Evolutionary conservation across 1,284 basidiomycete genomes (phyloP).

Genomic region (Erythrobasidium hasegawianum): DNA sequence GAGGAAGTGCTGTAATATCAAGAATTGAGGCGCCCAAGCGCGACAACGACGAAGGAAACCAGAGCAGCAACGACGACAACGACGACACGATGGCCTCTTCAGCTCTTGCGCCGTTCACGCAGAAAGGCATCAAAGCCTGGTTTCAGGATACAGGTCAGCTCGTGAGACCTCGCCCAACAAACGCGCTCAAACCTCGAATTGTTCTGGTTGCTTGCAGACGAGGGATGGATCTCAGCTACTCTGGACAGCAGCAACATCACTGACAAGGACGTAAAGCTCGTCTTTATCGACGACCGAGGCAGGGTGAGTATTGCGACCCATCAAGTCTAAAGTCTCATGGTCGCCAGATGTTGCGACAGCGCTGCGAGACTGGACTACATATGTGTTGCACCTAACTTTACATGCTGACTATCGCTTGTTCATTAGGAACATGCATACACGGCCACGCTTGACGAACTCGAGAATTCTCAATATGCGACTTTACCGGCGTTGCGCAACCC

Average conservation of each 20-base stretch:
- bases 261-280: slow-evolving; percentile 24
- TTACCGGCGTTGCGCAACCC: slow-evolving; percentile 95
- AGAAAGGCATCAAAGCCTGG: slow-evolving; percentile 28
- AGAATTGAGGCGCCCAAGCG: too few relatives aligned
- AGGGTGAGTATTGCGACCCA: slow-evolving; percentile 5
- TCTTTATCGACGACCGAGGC: slow-evolving; percentile 30
- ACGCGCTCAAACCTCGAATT: not conserved
- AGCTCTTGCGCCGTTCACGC: slow-evolving; percentile 20
- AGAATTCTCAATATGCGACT: slow-evolving; percentile 45
- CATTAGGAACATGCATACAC: slow-evolving; percentile 18
- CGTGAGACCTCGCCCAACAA: not conserved
- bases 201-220: slow-evolving; percentile 7
- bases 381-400: too few relatives aligned
- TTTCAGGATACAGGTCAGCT: slow-evolving; percentile 28
- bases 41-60: too few relatives aligned
- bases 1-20: too few relatives aligned
- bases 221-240: slow-evolving; percentile 28
- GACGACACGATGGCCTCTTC: not conserved
- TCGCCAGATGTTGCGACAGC: not conserved
- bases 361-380: too few relatives aligned
- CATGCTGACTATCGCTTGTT: too few relatives aligned
- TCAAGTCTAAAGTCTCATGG: not conserved
- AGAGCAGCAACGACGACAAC: not conserved
- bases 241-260: slow-evolving; percentile 25
- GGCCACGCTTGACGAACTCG: slow-evolving; percentile 57